phyloP scores from a whole-genome alignment of 2,329 filamentous ascomycete genomes.

The Alternaria brassicae region DNA sequence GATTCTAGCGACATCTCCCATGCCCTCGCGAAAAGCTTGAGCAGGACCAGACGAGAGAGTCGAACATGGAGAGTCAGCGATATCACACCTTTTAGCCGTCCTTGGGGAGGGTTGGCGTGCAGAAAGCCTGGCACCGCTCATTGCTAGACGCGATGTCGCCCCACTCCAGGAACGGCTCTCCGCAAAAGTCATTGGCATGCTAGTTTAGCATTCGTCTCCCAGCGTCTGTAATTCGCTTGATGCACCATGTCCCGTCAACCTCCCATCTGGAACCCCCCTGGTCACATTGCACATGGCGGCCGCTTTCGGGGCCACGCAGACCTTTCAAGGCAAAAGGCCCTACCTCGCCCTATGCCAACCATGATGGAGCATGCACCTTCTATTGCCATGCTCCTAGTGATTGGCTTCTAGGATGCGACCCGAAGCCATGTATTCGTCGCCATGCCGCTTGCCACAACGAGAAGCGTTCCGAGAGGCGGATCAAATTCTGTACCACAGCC shows the following conservation, averaged over 20 bases:
- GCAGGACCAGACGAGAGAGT: not conserved
- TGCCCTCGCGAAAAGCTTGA: not conserved
- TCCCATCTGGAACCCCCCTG: slow-evolving; percentile 34
- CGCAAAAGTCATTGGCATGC: slow-evolving; percentile 21
- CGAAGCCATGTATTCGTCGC: slow-evolving; percentile 41
- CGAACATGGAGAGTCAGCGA: slow-evolving; percentile 5
- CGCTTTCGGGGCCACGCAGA: slow-evolving; percentile 33
- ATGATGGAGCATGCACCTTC: slow-evolving; percentile 29
- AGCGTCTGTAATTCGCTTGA: slow-evolving; percentile 27
- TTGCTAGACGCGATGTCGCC: slow-evolving; percentile 12
- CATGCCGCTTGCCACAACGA: slow-evolving; percentile 46
- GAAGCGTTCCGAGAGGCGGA: slow-evolving; percentile 31
- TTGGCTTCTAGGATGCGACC: slow-evolving; percentile 37
- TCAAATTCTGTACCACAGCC: slow-evolving; percentile 39
- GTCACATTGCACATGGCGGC: slow-evolving; percentile 42
- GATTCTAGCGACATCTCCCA: not conserved
- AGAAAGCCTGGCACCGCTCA: slow-evolving; percentile 12
- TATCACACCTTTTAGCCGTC: slow-evolving; percentile 14
- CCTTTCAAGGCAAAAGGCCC: slow-evolving; percentile 36
- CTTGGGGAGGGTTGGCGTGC: slow-evolving; percentile 6
- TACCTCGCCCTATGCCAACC: slow-evolving; percentile 28
- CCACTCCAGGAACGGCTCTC: slow-evolving; percentile 17
- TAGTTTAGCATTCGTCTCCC: slow-evolving; percentile 16
- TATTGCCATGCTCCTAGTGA: slow-evolving; percentile 27
- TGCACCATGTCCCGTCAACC: slow-evolving; percentile 39